Base-by-base conservation (phyloP, 257 asterid species). In the Perilla frutescens region DNA sequence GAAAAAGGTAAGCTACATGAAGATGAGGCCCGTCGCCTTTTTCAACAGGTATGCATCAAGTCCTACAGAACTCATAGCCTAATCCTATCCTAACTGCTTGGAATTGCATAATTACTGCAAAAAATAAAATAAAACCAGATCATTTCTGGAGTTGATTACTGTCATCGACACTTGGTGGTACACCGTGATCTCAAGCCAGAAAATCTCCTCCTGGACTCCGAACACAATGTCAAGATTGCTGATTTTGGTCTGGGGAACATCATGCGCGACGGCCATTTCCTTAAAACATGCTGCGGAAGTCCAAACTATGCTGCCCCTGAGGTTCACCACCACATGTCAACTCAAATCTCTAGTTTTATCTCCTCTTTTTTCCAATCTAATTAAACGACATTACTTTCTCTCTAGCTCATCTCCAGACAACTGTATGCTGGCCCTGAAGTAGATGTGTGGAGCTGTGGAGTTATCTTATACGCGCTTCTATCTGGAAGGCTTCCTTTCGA, bases 381-480 rank as follows among this genome's bases (percentile, higher is more conserved):
- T 69, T 71, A 54, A 81, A 70, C 44, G 48, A 4, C 59, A 55
- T 70, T 64, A 57, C 36, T 49, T 56, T 56, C 55, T 63, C 59
- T 13, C 37, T 66, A 89, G 93, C 83, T 89, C 60, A 67, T 89
- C 41, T 56, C 73, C 37, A 76, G 84, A 56, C 63, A 67, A 77
- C 83, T 85, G n/a, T 89, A 89, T 68, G 87, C 93, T n/a, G 96
- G 96, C 44, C 96, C 96, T 4, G 96, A 89, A 80, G 87, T 84
- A 32, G 96, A 89, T 74, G 89, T 89, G 56, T 89, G 96, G 96
- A 89, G 92, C 69, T 84, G 92, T 72, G 96, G 96, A 37, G 82
- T 89, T 26, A 87, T 89, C 81, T 81, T 89, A 29, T 89, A 89
- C n/a, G 86, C 93, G 43, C 91, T 89, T 67, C 80, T 87, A 0